Evolutionary conservation across 768 basidiomycete genomes (phyloP).

Genomic region (Trametes elegans): DNA sequence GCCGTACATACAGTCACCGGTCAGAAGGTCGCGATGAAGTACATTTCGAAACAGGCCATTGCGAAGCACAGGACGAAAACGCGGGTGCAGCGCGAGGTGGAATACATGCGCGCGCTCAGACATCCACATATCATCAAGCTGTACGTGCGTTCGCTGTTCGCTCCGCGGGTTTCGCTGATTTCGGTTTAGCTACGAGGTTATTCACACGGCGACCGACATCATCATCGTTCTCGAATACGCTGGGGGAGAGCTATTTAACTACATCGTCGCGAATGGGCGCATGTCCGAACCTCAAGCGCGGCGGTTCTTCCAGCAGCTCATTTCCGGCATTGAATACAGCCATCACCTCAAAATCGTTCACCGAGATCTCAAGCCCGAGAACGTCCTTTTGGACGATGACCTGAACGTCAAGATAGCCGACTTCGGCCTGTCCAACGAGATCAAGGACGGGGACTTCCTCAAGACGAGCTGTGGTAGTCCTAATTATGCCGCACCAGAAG

Average conservation of each 20-base stretch:
- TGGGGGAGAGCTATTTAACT: slow-evolving; percentile 96
- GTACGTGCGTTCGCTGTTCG: slow-evolving; percentile 44
- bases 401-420: slow-evolving; percentile 98
- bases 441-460: slow-evolving; percentile 94
- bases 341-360: slow-evolving; percentile 97
- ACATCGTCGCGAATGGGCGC: slow-evolving; percentile 91
- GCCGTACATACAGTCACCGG: slow-evolving; percentile 93
- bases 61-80: slow-evolving; percentile 89
- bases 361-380: slow-evolving; percentile 97
- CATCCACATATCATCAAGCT: slow-evolving; percentile 99
- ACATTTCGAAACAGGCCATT: slow-evolving; percentile 92
- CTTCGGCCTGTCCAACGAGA: slow-evolving; percentile 94
- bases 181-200: slow-evolving; percentile 70
- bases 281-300: slow-evolving; percentile 88
- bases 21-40: slow-evolving; percentile 97
- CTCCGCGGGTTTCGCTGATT: slow-evolving; percentile 5
- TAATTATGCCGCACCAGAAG: slow-evolving; percentile 98
- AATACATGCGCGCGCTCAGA: slow-evolving; percentile 90
- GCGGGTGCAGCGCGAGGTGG: slow-evolving; percentile 91
- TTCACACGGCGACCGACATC: slow-evolving; percentile 92
- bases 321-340: slow-evolving; percentile 95
- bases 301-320: slow-evolving; percentile 97
- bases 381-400: slow-evolving; percentile 82
- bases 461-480: slow-evolving; percentile 98
- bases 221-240: slow-evolving; percentile 99